Percentiles rank a stretch among this genome's conserved stretches.
phyloP scores from a whole-genome alignment of 2,329 filamentous ascomycete species.

The Epichloe typhina region DNA sequence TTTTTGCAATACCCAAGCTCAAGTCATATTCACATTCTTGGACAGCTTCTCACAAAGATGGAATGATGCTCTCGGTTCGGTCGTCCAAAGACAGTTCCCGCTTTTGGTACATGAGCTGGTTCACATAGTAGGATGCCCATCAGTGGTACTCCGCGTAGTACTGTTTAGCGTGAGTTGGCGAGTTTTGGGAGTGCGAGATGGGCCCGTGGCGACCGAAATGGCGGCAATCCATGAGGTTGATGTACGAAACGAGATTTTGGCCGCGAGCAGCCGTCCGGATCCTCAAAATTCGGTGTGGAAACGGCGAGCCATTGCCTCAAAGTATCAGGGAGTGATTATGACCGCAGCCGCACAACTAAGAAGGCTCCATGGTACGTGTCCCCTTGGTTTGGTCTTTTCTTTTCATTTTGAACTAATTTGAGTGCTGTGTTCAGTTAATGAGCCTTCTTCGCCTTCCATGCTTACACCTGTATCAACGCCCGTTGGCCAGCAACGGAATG shows the following conservation, averaged over 20 bases:
- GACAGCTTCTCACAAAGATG: conserved; percentile 11
- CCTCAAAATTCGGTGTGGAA: not conserved
- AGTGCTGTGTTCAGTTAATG: not conserved
- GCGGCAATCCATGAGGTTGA: not conserved
- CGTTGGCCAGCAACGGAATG: not conserved
- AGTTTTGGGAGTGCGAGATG: conserved; percentile 8
- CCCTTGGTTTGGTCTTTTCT: not conserved
- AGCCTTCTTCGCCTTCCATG: not conserved
- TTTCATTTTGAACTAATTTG: not conserved
- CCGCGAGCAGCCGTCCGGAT: not conserved
- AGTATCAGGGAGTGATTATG: not conserved
- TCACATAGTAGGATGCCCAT: conserved; percentile 13
- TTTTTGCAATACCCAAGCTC: not conserved
- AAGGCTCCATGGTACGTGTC: not conserved
- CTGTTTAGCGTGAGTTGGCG: conserved; percentile 19
- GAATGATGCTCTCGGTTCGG: conserved; percentile 6
- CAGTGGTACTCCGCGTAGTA: conserved; percentile 12
- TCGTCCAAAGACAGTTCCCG: conserved; percentile 14
- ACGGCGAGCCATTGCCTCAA: not conserved
- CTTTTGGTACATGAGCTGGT: conserved; percentile 15
- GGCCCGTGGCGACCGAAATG: not conserved
- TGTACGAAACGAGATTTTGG: not conserved
- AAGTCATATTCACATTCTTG: conserved; percentile 14
- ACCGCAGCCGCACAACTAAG: not conserved
- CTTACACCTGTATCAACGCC: not conserved